Evolutionary conservation across 2,329 filamentous ascomycete genomes (phyloP).

Genomic region (Fusarium caatingaense): DNA sequence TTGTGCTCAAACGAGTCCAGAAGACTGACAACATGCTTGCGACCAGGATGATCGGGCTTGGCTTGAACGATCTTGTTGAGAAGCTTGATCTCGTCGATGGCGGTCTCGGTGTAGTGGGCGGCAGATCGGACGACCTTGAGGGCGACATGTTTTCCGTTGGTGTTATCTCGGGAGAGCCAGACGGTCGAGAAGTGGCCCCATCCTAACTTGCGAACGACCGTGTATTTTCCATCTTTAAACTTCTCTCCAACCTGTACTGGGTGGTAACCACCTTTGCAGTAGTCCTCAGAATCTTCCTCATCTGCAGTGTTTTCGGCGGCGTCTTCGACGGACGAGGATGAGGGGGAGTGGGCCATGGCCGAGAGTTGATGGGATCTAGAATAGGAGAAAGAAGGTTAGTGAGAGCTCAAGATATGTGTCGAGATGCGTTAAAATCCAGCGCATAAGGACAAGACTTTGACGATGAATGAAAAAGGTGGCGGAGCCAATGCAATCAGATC

Average conservation of each 20-base stretch:
- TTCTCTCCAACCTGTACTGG: constrained; percentile 94
- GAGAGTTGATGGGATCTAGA: constrained; percentile 66
- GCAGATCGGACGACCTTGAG: constrained; percentile 98
- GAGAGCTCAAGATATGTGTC: constrained; percentile 25
- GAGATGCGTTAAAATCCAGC: constrained; percentile 25
- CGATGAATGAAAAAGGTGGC: constrained; percentile 33
- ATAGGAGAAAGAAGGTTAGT: constrained; percentile 20
- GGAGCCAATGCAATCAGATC: constrained; percentile 39
- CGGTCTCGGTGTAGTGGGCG: constrained; percentile 98
- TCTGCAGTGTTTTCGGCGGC: constrained; percentile 92
- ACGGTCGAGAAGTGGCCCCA: constrained; percentile 99
- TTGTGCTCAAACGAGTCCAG: constrained; percentile 98
- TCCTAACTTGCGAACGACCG: constrained; percentile 93
- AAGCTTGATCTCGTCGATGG: constrained; percentile 98
- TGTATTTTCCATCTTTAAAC: constrained; percentile 98
- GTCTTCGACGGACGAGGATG: constrained; percentile 84
- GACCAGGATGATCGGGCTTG: constrained; percentile 92
- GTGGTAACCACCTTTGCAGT: constrained; percentile 99
- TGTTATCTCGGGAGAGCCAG: constrained; percentile 85
- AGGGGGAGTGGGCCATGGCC: constrained; percentile 77
- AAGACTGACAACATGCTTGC: constrained; percentile 94
- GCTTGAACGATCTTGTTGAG: constrained; percentile 97
- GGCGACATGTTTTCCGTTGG: constrained; percentile 91
- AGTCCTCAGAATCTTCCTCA: constrained; percentile 98
- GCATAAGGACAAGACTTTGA: constrained; percentile 16